Conservation (phyloP, 768 basidiomycete genomes). For the Phlebiopsis flavidoalba region DNA sequence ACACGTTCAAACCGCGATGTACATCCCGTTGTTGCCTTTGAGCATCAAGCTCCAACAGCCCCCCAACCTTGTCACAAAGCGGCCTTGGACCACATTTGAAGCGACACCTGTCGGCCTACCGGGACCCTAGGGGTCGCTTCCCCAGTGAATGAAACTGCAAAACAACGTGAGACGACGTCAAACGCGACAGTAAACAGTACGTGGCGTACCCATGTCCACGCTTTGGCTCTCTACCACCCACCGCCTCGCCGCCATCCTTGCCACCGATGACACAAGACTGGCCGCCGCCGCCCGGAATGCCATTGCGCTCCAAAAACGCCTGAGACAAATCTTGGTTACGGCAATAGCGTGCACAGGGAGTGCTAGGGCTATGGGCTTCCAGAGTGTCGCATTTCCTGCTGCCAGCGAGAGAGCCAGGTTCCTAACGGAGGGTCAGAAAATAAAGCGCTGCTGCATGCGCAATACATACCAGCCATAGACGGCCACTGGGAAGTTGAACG, state of each 20-base stretch:
- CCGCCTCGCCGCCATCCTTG: conserved; percentile 70
- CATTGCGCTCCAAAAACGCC: conserved; percentile 76
- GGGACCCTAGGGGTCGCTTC: conserved; percentile 84
- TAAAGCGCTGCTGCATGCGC: conserved; percentile 10
- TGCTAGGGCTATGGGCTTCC: conserved; percentile 93
- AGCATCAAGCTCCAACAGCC: conserved; percentile 90
- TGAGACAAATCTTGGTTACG: conserved; percentile 78
- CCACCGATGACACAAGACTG: conserved; percentile 76
- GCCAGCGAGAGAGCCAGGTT: conserved; percentile 86
- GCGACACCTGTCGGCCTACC: conserved; percentile 88
- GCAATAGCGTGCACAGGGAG: conserved; percentile 93
- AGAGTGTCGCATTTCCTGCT: conserved; percentile 88
- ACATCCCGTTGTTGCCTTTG: conserved; percentile 91
- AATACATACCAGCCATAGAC: conserved; percentile 76
- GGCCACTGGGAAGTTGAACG: conserved; percentile 96
- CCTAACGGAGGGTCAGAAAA: conserved; percentile 38
- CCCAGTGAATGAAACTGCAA: conserved; percentile 89
- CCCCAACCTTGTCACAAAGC: conserved; percentile 88
- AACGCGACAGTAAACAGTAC: background rate
- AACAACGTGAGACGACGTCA: background rate
- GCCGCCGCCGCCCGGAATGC: conserved; percentile 82
- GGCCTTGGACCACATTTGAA: conserved; percentile 75
- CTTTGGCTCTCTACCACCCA: conserved; percentile 72
- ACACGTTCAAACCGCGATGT: background rate
- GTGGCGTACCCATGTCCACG: conserved; percentile 68